These are phyloP conservation scores for Phialophora expanda DNA, from an alignment of 2,329 filamentous ascomycete species.

Conservation along the genomic window DNA sequence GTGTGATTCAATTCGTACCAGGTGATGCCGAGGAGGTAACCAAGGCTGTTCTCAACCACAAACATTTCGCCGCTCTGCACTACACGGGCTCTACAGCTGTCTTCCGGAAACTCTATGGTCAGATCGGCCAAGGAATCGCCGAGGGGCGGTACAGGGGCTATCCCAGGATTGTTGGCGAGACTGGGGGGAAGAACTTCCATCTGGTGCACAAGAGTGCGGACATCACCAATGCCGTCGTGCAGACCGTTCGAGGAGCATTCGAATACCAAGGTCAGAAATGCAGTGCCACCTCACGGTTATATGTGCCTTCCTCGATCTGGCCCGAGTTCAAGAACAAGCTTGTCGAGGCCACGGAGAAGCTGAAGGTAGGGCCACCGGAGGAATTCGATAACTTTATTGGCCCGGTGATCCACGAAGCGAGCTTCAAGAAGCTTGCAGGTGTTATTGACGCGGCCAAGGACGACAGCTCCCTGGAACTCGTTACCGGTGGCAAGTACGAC, in stretches of 20 bases:
- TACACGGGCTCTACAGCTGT: conserved; percentile 87
- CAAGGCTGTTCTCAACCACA: conserved; percentile 71
- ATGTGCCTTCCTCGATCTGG: conserved; percentile 74
- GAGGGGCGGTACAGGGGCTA: conserved; percentile 78
- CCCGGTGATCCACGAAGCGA: conserved; percentile 76
- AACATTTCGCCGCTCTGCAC: conserved; percentile 79
- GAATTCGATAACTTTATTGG: conserved; percentile 75
- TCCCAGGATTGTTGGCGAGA: conserved; percentile 81
- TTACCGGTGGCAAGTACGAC: conserved; percentile 75
- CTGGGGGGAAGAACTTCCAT: conserved; percentile 87
- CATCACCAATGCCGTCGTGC: conserved; percentile 72
- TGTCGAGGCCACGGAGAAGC: conserved; percentile 65
- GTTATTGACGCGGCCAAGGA: conserved; percentile 75
- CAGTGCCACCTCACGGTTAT: conserved; percentile 75
- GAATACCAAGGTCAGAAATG: conserved; percentile 87
- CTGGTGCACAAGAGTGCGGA: conserved; percentile 74
- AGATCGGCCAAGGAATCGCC: conserved; percentile 78
- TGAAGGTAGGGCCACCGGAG: conserved; percentile 70
- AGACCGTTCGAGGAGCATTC: conserved; percentile 79
- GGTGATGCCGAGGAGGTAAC: conserved; percentile 82
- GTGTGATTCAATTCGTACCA: conserved; percentile 87
- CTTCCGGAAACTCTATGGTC: conserved; percentile 82
- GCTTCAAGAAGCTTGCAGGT: conserved; percentile 74
- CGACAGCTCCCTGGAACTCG: conserved; percentile 69
- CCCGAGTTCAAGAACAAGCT: conserved; percentile 69